Evolutionary conservation across 345 rosid genomes (phyloP), one percentile per base, ranked within the genome.

Genomic region (Lumnitzera racemosa): DNA sequence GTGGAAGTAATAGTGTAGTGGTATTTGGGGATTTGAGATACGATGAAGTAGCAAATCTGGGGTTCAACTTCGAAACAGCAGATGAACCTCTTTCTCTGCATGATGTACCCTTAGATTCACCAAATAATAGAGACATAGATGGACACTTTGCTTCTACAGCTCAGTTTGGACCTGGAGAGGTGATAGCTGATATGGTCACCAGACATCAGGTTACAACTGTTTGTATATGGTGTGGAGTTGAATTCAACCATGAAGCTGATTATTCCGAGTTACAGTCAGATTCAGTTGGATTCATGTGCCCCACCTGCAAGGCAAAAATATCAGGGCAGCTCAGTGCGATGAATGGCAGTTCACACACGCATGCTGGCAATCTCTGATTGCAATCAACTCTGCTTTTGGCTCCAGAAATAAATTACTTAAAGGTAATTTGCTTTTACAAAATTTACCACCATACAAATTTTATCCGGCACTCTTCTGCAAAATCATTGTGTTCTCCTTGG

Each of bases 221-320:
- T 24, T 83, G 89, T 46, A 74, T 78, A 49, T 81, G 92, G 92
- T 83, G 92, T n/a, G 85, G 83, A 13, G 47, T 70, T 27, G 85
- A 86, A 78, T 83, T 86, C 70, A 80, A 56, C 61, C 78, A 86
- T 17, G 85, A 78, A 66, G 74, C 72, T 27, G 31, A 67, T 36
- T 83, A 75, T 72, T 63, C 83, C 12, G 83, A 80, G 50, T 15
- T 75, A 54, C 86, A 78, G 63, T 82, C 86, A 49, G 90, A 70
- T 57, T 83, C 94, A 8, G 85, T 78, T 15, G 95, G 88, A 56
- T 84, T 80, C 58, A 81, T 87, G 84, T 87, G 95, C 70, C 81
- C 79, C 2, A 61, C 72, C 67, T 87, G 90, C 86, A 84, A 83
- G 72, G 71, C 74, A 11, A 82, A 78, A 72, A 80, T 81, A 41